Conservation (phyloP, 345 rosid species). For the Boechera divaricarpa region DNA sequence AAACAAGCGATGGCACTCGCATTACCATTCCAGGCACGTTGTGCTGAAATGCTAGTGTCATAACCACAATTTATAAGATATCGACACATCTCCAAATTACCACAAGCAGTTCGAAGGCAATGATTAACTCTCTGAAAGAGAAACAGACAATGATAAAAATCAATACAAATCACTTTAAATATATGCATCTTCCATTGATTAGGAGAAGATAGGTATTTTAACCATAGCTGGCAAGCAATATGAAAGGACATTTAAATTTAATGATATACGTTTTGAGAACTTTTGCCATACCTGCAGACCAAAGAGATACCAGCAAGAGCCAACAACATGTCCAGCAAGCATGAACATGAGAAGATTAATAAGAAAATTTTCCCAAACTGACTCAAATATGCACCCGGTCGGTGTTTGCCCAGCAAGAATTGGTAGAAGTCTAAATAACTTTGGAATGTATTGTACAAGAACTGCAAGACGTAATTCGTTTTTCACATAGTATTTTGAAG, state of each 20-base stretch:
- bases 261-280: background rate
- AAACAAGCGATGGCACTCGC: slow-evolving; percentile 62
- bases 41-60: background rate
- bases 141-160: background rate
- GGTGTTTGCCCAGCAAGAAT: slow-evolving; percentile 78
- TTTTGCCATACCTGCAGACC: slow-evolving; percentile 68
- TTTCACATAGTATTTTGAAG: slow-evolving; percentile 60
- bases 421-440: slow-evolving; percentile 71
- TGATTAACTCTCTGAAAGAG: slow-evolving; percentile 78
- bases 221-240: too few relatives aligned
- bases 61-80: slow-evolving; percentile 64
- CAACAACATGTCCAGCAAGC: slow-evolving; percentile 76
- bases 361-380: slow-evolving; percentile 81
- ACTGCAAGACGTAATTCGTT: slow-evolving; percentile 59
- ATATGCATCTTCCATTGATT: background rate
- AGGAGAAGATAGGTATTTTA: background rate
- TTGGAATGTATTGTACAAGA: slow-evolving; percentile 76
- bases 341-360: slow-evolving; percentile 81
- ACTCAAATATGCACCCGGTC: slow-evolving; percentile 79
- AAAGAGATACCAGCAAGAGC: slow-evolving; percentile 89
- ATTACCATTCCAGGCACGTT: slow-evolving; percentile 45
- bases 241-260: too few relatives aligned
- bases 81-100: slow-evolving; percentile 38
- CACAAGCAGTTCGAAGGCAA: slow-evolving; percentile 77
- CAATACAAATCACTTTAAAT: too few relatives aligned